These are phyloP conservation scores for Sicyos baderoa DNA, from an alignment of 306 rosid species.

Conservation along the genomic window DNA sequence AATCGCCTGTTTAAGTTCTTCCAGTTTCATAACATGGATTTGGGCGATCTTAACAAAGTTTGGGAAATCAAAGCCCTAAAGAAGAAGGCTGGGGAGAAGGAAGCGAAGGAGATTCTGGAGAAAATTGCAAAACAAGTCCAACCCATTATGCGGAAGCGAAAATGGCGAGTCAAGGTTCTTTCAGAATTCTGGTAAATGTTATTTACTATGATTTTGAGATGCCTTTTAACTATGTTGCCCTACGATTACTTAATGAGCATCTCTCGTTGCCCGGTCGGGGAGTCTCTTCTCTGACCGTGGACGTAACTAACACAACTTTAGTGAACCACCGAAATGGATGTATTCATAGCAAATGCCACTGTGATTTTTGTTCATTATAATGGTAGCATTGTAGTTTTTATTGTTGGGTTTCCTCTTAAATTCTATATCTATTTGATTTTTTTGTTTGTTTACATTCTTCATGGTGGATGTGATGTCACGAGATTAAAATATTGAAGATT, in stretches of 20 bases:
- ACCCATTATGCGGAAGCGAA: slow-evolving; percentile 80
- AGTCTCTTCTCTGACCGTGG: too few relatives aligned
- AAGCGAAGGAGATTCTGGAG: slow-evolving; percentile 66
- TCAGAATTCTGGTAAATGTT: slow-evolving; percentile 62
- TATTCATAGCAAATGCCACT: too few relatives aligned
- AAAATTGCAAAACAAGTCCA: slow-evolving; percentile 84
- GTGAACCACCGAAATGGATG: too few relatives aligned
- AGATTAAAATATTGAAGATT: not conserved
- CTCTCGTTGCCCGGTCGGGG: too few relatives aligned
- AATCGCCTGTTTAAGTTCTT: not conserved
- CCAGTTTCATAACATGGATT: slow-evolving; percentile 34
- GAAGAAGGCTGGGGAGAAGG: slow-evolving; percentile 55
- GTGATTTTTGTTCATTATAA: not conserved
- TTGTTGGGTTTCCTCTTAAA: not conserved
- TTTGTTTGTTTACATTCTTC: not conserved
- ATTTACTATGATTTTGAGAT: too few relatives aligned
- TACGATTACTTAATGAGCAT: too few relatives aligned
- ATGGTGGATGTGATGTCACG: not conserved
- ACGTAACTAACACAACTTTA: too few relatives aligned
- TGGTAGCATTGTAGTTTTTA: not conserved
- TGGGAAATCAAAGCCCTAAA: slow-evolving; percentile 83
- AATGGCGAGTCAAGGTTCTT: slow-evolving; percentile 86
- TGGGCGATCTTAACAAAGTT: slow-evolving; percentile 53
- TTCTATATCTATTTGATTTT: not conserved
- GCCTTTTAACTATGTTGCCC: too few relatives aligned